Percentiles rank a stretch among this genome's conserved stretches.
Evolutionary conservation across 768 basidiomycete genomes (phyloP).

Genomic region (Rhodotorula graminis): DNA sequence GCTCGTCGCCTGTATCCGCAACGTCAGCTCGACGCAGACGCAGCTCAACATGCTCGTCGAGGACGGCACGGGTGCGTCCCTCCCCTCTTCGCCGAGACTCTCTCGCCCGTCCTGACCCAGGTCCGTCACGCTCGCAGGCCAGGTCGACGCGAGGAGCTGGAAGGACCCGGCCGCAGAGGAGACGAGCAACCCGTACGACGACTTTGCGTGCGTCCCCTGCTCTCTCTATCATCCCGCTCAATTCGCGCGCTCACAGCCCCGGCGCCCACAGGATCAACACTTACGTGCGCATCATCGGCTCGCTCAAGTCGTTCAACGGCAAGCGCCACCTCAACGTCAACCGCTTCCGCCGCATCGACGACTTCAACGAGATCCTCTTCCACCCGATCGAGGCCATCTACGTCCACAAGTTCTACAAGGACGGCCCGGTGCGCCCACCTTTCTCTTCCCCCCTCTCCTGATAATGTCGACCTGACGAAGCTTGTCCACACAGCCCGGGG

Average conservation of each 20-base stretch:
- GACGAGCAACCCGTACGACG: constrained; percentile 48
- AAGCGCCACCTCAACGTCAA: constrained; percentile 77
- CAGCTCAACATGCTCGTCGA: constrained; percentile 74
- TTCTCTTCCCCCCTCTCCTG: background rate
- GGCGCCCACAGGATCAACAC: constrained; percentile 58
- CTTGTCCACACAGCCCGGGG: constrained; percentile 16
- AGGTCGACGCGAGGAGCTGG: constrained; percentile 57
- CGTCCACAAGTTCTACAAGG: constrained; percentile 62
- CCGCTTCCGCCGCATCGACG: constrained; percentile 63
- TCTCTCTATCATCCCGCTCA: background rate
- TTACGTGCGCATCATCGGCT: constrained; percentile 75
- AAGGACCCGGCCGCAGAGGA: constrained; percentile 58
- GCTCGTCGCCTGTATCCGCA: constrained; percentile 67
- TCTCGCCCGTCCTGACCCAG: too few species aligned
- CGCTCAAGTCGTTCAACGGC: constrained; percentile 71
- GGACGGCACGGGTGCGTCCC: constrained; percentile 68
- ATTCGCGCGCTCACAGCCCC: background rate
- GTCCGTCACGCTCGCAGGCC: constrained; percentile 35
- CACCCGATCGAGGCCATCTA: constrained; percentile 72
- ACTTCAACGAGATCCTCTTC: constrained; percentile 73
- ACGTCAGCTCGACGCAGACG: constrained; percentile 66
- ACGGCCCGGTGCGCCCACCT: constrained; percentile 52
- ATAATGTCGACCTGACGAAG: background rate
- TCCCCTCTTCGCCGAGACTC: constrained; percentile 47
- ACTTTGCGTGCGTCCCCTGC: constrained; percentile 16